Evolutionary conservation across 441 rosid species (phyloP).

Genomic region (Pelargonium fulgidum): DNA sequence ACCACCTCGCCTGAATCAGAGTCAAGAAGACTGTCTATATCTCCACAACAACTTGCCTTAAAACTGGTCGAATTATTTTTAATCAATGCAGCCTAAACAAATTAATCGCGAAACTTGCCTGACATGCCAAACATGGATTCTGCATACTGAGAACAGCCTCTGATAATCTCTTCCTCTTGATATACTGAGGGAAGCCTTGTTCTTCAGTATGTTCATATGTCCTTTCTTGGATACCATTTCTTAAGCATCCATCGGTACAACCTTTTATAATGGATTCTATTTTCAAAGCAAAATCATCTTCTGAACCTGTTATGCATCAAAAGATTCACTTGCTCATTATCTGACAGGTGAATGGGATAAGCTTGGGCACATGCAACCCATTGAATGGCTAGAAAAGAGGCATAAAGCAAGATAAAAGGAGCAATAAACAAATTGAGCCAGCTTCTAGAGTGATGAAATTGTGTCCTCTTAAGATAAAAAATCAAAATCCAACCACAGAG

Average conservation of each 20-base stretch:
- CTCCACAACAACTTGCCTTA: background rate
- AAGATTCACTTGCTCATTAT: background rate
- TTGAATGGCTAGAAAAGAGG: background rate
- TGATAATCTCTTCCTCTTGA: conserved; percentile 24
- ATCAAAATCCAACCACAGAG: background rate
- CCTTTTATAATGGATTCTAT: conserved; percentile 45
- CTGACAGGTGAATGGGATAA: background rate
- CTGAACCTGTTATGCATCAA: conserved; percentile 30
- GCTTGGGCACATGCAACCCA: conserved; percentile 2
- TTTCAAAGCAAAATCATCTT: conserved; percentile 45
- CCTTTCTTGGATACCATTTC: conserved; percentile 22
- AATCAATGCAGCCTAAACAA: background rate
- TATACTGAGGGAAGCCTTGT: conserved; percentile 23
- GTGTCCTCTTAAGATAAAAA: background rate
- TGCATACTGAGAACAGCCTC: conserved; percentile 28
- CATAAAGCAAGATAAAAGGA: background rate
- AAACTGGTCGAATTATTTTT: background rate
- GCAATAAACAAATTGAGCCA: background rate
- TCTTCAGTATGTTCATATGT: conserved; percentile 23
- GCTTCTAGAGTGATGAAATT: background rate
- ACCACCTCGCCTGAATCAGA: too few relatives aligned
- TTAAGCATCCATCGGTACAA: conserved; percentile 30
- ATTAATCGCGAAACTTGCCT: conserved; percentile 37
- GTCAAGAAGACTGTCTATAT: background rate
- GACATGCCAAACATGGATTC: conserved; percentile 30